These are phyloP conservation scores for Echeveria elegans DNA, from an alignment of 164 flowering plant species.

Conservation along the genomic window DNA sequence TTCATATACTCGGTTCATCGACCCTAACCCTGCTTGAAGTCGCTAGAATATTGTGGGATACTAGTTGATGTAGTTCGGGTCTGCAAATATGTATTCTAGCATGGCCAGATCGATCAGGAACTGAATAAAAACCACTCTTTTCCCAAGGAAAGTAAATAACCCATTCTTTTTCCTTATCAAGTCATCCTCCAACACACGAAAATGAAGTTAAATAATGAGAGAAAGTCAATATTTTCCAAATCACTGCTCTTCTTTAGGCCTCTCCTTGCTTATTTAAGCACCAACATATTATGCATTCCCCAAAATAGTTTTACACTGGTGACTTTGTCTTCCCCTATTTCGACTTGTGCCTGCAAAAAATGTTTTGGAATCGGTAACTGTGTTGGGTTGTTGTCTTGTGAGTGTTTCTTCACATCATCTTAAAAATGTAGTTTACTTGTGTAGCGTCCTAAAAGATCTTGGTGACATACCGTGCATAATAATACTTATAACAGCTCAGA, in stretches of 20 bases:
- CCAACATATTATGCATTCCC: not conserved
- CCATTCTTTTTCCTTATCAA: not conserved
- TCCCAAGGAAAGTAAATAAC: not conserved
- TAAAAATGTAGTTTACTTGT: no score
- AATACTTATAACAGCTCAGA: not conserved
- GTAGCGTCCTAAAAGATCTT: no score
- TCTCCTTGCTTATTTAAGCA: constrained; percentile 3
- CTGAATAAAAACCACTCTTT: not conserved
- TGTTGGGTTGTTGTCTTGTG: no score
- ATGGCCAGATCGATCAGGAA: not conserved
- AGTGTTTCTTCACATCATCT: no score
- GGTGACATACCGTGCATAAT: no score
- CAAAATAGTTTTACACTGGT: not conserved
- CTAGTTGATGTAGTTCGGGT: not conserved
- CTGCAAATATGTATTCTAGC: not conserved
- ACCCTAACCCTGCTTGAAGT: not conserved
- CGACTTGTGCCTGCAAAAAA: no score
- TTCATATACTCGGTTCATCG: not conserved
- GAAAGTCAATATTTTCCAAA: not conserved
- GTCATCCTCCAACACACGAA: not conserved
- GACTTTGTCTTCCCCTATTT: not conserved
- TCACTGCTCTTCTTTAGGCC: not conserved
- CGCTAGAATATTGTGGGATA: not conserved
- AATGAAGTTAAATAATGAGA: not conserved
- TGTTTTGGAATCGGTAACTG: no score